phyloP scores from a whole-genome alignment of 257 asterid species.

The Solanum tarijense region DNA sequence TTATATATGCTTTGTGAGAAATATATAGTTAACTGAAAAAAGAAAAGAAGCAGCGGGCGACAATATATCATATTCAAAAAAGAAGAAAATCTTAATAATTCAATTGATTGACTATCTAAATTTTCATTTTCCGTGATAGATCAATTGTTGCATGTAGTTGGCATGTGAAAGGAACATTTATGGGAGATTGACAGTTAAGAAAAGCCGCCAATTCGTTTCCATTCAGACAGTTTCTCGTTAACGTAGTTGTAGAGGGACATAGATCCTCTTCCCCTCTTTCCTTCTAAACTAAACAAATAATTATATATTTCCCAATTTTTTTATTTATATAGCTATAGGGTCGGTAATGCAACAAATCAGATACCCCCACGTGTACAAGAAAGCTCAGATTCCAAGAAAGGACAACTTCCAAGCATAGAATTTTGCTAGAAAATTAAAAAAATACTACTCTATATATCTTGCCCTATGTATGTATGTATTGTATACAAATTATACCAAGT shows the following conservation, averaged over 20 bases:
- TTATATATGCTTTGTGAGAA: background rate
- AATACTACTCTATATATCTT: background rate
- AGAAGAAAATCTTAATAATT: too few species aligned
- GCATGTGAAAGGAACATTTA: conserved; percentile 30
- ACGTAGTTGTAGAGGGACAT: conserved; percentile 3
- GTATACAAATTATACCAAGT: background rate
- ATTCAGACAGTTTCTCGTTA: background rate
- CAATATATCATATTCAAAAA: background rate
- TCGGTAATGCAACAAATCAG: conserved; percentile 21
- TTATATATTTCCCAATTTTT: background rate
- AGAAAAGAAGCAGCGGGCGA: background rate
- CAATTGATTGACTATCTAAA: too few species aligned
- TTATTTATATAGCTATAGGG: background rate
- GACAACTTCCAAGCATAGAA: conserved; percentile 9
- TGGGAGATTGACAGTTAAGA: conserved; percentile 12
- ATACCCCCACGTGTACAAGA: conserved; percentile 23
- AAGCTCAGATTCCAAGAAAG: conserved; percentile 33
- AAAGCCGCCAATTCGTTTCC: conserved; percentile 29
- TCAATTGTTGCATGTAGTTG: background rate
- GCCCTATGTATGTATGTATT: background rate
- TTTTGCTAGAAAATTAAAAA: background rate
- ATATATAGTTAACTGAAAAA: background rate
- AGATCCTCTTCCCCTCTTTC: background rate
- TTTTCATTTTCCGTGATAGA: too few species aligned
- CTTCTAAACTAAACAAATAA: background rate